Conservation (phyloP, 768 basidiomycete species). For the Naematelia aurantialba region DNA sequence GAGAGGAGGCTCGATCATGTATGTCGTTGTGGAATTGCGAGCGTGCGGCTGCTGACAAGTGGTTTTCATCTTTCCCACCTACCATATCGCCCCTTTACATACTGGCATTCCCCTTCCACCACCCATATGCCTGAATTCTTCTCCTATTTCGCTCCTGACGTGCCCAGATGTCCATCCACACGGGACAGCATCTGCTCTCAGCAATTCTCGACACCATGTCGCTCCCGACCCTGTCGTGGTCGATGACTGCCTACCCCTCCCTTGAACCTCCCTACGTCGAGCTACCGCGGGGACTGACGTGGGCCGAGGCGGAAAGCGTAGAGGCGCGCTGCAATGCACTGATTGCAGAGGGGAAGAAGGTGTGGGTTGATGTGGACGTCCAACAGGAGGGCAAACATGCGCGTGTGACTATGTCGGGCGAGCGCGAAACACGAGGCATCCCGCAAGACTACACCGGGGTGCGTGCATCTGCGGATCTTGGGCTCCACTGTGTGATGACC, state of each 20-base stretch:
- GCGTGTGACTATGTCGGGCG: constrained; percentile 17
- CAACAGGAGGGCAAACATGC: constrained; percentile 15
- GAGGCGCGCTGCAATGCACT: constrained; percentile 40
- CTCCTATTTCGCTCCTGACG: background rate
- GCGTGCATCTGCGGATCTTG: constrained; percentile 9
- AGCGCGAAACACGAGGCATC: constrained; percentile 40
- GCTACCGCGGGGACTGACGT: constrained; percentile 38
- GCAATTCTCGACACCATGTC: constrained; percentile 38
- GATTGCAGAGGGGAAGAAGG: constrained; percentile 29
- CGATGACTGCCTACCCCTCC: constrained; percentile 42
- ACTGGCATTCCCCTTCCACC: no score
- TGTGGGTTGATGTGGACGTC: constrained; percentile 46
- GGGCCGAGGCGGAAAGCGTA: constrained; percentile 35
- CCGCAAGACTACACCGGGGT: constrained; percentile 49
- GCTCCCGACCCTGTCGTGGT: constrained; percentile 47
- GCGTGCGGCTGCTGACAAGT: background rate
- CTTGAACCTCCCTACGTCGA: constrained; percentile 47
- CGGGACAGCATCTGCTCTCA: constrained; percentile 48
- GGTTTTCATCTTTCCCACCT: constrained; percentile 3
- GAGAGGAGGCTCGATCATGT: constrained; percentile 46
- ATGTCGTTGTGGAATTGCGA: constrained; percentile 11
- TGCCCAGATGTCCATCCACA: constrained; percentile 46
- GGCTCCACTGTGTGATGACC: background rate
- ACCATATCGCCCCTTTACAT: no score
- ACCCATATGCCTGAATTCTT: no score